Evolutionary conservation across 495 filamentous ascomycete genomes (phyloP).

Genomic region (Penicillium turbatum): DNA sequence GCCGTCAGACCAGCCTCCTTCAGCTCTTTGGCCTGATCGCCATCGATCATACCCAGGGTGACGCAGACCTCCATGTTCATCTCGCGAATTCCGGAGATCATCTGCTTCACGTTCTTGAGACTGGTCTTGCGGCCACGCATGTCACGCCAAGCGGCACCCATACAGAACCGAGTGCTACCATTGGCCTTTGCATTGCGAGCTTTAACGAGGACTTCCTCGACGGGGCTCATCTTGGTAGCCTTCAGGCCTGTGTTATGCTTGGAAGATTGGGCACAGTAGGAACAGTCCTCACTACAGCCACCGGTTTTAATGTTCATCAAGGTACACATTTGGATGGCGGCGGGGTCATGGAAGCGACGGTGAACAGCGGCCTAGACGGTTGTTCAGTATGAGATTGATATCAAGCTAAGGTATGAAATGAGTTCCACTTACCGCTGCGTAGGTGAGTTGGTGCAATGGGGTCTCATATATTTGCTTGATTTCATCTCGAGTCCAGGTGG

Average conservation of each 20-base stretch:
- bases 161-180: conserved; percentile 82
- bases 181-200: conserved; percentile 72
- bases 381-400: background rate
- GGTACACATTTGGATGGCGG: conserved; percentile 80
- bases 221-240: conserved; percentile 69
- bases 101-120: conserved; percentile 71
- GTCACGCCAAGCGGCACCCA: conserved; percentile 88
- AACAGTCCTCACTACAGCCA: conserved; percentile 82
- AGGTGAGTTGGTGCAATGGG: conserved; percentile 71
- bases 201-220: conserved; percentile 71
- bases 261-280: conserved; percentile 82
- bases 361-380: conserved; percentile 60
- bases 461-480: conserved; percentile 71
- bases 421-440: conserved; percentile 56
- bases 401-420: no score
- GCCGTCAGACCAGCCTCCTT: conserved; percentile 79
- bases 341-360: conserved; percentile 74
- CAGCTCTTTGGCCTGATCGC: conserved; percentile 68
- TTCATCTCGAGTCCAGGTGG: conserved; percentile 74
- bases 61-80: conserved; percentile 87
- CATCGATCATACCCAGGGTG: conserved; percentile 83
- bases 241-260: conserved; percentile 73
- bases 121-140: conserved; percentile 82
- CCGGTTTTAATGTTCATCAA: conserved; percentile 95
- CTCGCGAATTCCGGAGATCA: conserved; percentile 71